A percentile compares a stretch with the other conserved stretches of the same genome.
Conservation (phyloP, 1,284 basidiomycete genomes). For the Cystobasidium sp. region DNA sequence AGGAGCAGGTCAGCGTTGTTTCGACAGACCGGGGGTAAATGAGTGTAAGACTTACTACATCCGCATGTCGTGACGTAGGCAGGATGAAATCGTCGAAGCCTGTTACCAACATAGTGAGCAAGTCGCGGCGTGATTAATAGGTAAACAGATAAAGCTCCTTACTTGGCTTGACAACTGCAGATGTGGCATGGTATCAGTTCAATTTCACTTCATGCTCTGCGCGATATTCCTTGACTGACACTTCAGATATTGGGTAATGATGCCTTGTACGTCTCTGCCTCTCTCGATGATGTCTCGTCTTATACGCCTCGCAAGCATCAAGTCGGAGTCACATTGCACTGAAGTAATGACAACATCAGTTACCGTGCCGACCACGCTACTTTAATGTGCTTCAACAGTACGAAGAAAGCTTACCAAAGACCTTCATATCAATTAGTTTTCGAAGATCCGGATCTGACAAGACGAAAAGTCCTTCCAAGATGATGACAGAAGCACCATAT, state of each 20-base stretch:
- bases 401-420: slow-evolving; percentile 50
- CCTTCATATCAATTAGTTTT: slow-evolving; percentile 88
- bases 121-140: not conserved
- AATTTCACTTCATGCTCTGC: not conserved
- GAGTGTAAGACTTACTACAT: slow-evolving; percentile 68
- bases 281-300: slow-evolving; percentile 85
- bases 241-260: slow-evolving; percentile 75
- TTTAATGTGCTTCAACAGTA: no score
- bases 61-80: slow-evolving; percentile 81
- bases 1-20: not conserved
- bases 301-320: slow-evolving; percentile 94
- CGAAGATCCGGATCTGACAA: slow-evolving; percentile 78
- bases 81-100: slow-evolving; percentile 96
- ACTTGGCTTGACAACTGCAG: slow-evolving; percentile 41
- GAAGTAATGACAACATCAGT: no score
- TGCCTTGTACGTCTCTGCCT: slow-evolving; percentile 79
- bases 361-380: no score
- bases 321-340: slow-evolving; percentile 86
- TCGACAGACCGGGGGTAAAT: not conserved
- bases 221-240: slow-evolving; percentile 44
- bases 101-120: slow-evolving; percentile 64
- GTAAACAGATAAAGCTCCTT: not conserved
- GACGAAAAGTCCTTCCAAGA: slow-evolving; percentile 92
- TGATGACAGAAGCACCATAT: slow-evolving; percentile 94
- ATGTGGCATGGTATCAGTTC: not conserved